Base-by-base conservation (phyloP, 73 alveolate species). In the Uronychia binucleata region DNA sequence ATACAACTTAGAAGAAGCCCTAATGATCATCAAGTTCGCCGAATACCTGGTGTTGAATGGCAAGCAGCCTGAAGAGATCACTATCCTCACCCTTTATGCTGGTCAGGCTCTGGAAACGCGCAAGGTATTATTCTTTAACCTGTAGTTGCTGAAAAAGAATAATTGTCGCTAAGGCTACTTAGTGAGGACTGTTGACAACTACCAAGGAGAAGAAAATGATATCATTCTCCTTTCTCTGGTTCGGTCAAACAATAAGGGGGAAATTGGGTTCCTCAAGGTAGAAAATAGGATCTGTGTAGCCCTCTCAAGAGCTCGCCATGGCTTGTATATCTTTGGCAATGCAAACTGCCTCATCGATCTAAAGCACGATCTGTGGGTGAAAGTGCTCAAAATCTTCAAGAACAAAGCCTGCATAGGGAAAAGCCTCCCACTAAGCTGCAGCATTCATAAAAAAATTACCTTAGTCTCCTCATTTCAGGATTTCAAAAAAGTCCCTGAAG, bases 291-390 rank as follows among this genome's bases (percentile, higher is more conserved):
- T 94, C 81, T 86, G 92, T 79, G 98, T 94, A 27, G 93, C 97
- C 0, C 84, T 94, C 28, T 84, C 96, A 58, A 84, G 98, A 34
- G 98, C 98, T 0, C 87, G 90, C 26, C 89, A 84, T 29, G 98
- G 98, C 25, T 28, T 94, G 76, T 94, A 81, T 89, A 94, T 94
- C 57, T 91, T 94, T 14, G 98, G 98, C 86, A 94, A 94, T 78
- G 75, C 96, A 57, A 57, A 59, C 0, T 74, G 91, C 35, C 80
- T 90, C 30, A 19, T 75, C 19, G 67, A 19, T 11, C 5, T 11
- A 19, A 86, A 80, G 86, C 28, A 58, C 34, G 89, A 59, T 11
- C 89, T 92, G 31, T 92, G 97, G 97, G 1, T 74, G 80, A 80
- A 83, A 78, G 92, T 92, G 58, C 79, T 85, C 29, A 74, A 76